phyloP scores from a whole-genome alignment of 2,329 filamentous ascomycete species.

The Paraphaeosphaeria sporulosa region DNA sequence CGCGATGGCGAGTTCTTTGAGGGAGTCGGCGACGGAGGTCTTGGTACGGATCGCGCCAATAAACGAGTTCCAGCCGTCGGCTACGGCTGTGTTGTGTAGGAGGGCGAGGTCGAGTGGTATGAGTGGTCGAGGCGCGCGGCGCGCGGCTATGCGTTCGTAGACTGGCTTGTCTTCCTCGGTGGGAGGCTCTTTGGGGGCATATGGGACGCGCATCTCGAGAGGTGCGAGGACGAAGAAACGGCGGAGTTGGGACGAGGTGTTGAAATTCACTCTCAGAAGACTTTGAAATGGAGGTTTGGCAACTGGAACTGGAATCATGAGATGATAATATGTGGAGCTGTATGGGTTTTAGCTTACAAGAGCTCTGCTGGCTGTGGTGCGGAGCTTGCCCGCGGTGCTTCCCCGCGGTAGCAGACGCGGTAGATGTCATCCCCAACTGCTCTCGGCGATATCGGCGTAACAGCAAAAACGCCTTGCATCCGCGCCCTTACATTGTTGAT shows the following conservation, averaged over 20 bases:
- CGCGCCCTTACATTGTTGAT: background rate
- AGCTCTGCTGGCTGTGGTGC: background rate
- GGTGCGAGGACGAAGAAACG: slow-evolving; percentile 16
- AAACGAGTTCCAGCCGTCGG: slow-evolving; percentile 68
- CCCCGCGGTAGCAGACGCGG: slow-evolving; percentile 12
- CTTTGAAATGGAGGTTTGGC: background rate
- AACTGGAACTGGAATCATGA: slow-evolving; percentile 1
- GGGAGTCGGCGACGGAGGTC: slow-evolving; percentile 56
- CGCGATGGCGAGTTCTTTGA: slow-evolving; percentile 81
- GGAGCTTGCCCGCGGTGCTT: slow-evolving; percentile 8
- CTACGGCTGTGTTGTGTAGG: slow-evolving; percentile 62
- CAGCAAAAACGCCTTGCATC: background rate
- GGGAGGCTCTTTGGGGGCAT: slow-evolving; percentile 58
- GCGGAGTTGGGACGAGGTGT: background rate
- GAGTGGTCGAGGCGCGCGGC: slow-evolving; percentile 60
- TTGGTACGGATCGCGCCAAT: slow-evolving; percentile 64
- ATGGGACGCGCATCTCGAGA: slow-evolving; percentile 62
- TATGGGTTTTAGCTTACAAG: slow-evolving; percentile 13
- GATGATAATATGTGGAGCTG: slow-evolving; percentile 9
- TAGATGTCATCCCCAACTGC: slow-evolving; percentile 11
- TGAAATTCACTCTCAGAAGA: background rate
- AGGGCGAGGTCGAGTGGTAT: slow-evolving; percentile 64
- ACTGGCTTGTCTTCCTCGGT: slow-evolving; percentile 57
- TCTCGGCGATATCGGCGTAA: slow-evolving; percentile 16
- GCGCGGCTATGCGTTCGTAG: slow-evolving; percentile 61